phyloP scores from a whole-genome alignment of 768 basidiomycete genomes.

The Tricholoma bakamatsutake region DNA sequence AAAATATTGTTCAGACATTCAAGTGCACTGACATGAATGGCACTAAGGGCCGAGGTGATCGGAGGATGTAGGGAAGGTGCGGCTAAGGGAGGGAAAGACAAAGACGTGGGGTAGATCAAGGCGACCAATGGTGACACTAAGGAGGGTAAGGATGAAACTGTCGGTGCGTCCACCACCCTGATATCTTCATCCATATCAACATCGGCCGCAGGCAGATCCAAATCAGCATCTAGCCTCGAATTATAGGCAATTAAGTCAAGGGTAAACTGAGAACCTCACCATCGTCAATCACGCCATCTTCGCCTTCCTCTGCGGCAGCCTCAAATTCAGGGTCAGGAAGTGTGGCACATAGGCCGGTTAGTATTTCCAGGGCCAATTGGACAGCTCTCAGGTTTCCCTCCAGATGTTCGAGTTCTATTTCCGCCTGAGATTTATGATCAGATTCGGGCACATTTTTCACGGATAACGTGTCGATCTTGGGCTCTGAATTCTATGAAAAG shows the following conservation, averaged over 20 bases:
- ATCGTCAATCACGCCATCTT: slow-evolving; percentile 27
- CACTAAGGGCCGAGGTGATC: slow-evolving; percentile 78
- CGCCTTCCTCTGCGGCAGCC: slow-evolving; percentile 29
- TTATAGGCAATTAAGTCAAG: background rate
- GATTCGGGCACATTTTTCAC: slow-evolving; percentile 63
- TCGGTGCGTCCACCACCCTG: slow-evolving; percentile 26
- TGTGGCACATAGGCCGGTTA: slow-evolving; percentile 85
- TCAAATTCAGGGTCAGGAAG: slow-evolving; percentile 67
- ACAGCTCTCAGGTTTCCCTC: slow-evolving; percentile 70
- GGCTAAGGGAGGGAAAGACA: slow-evolving; percentile 77
- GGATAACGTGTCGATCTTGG: slow-evolving; percentile 49
- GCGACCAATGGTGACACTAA: slow-evolving; percentile 65
- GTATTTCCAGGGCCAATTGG: slow-evolving; percentile 79
- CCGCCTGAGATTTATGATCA: slow-evolving; percentile 67
- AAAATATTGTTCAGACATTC: slow-evolving; percentile 92
- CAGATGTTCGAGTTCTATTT: slow-evolving; percentile 65
- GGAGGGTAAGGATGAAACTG: slow-evolving; percentile 44
- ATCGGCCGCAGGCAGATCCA: slow-evolving; percentile 21
- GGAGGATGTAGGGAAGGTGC: slow-evolving; percentile 77
- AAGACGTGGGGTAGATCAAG: slow-evolving; percentile 65
- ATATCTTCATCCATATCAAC: slow-evolving; percentile 40
- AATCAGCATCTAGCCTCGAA: slow-evolving; percentile 11
- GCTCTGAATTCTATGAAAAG: slow-evolving; percentile 38
- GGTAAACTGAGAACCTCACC: slow-evolving; percentile 10
- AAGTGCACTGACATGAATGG: slow-evolving; percentile 78